Evolutionary conservation across 179 eudicot species (phyloP).

Genomic region (Heliamphora pulchella): DNA sequence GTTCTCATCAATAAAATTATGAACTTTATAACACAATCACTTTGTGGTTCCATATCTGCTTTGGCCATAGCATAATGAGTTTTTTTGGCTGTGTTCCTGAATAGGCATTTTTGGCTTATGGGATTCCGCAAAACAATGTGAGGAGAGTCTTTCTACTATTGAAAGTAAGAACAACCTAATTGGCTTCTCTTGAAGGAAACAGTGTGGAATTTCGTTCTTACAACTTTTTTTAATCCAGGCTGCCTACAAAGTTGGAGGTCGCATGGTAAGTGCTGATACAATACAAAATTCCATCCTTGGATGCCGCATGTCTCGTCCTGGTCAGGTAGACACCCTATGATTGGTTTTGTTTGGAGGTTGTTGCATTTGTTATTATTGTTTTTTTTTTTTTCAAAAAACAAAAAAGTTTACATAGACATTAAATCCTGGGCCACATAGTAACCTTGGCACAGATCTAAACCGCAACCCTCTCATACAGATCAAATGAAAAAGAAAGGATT

Average conservation of each 20-base stretch:
- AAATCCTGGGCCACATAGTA: no score
- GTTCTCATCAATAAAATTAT: conserved; percentile 4
- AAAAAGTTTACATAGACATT: no score
- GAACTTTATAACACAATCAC: not conserved
- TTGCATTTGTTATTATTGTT: not conserved
- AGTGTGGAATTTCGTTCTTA: not conserved
- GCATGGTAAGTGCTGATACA: conserved; percentile 69
- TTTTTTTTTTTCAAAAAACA: no score
- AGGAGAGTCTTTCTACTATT: conserved; percentile 73
- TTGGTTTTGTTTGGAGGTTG: not conserved
- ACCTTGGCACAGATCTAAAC: no score
- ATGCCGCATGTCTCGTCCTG: conserved; percentile 86
- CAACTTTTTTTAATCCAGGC: conserved; percentile 42
- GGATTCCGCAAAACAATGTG: conserved; percentile 80
- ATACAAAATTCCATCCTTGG: conserved; percentile 74
- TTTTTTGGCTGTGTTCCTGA: not conserved
- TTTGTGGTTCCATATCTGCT: conserved; percentile 7
- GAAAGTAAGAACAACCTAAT: conserved; percentile 42
- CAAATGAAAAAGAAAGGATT: no score
- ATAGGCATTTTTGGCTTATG: conserved; percentile 91
- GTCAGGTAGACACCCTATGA: conserved; percentile 56
- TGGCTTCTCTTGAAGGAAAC: not conserved
- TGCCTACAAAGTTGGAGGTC: conserved; percentile 90
- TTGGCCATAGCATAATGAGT: conserved; percentile 10
- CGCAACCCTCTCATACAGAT: no score